These are phyloP conservation scores for Daldinia bambusicola DNA, from an alignment of 495 filamentous ascomycete genomes.

Conservation along the genomic window DNA sequence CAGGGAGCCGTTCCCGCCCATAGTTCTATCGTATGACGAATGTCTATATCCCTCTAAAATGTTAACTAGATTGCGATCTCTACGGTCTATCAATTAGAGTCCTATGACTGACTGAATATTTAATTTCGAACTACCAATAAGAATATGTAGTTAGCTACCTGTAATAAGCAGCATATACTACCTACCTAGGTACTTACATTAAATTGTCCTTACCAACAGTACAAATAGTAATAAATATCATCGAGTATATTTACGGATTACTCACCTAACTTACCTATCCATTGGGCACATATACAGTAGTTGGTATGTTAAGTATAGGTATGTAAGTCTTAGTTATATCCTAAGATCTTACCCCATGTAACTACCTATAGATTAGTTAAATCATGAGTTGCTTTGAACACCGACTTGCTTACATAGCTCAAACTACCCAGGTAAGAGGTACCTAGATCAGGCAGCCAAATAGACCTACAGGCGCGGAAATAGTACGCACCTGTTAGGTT, in stretches of 20 bases:
- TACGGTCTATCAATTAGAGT: background rate
- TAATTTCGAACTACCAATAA: too few species aligned
- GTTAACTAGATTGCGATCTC: background rate
- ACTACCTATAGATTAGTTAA: background rate
- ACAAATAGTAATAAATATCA: too few species aligned
- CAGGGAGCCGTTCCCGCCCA: background rate
- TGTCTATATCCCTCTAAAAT: background rate
- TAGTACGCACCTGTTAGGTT: too few species aligned
- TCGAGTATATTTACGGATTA: too few species aligned
- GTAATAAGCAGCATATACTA: too few species aligned
- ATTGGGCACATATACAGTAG: too few species aligned
- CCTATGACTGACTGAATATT: too few species aligned
- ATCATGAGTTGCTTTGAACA: background rate
- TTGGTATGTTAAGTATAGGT: background rate
- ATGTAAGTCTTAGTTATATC: slow-evolving; percentile 2
- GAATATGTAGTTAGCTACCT: too few species aligned
- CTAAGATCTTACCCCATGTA: background rate
- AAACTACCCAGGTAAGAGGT: background rate
- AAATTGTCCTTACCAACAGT: too few species aligned
- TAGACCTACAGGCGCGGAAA: background rate
- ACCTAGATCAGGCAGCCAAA: too few species aligned
- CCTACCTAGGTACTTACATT: too few species aligned
- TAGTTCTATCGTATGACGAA: background rate
- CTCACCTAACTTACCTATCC: too few species aligned
- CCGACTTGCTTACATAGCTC: slow-evolving; percentile 1